Conservation (phyloP, 108 stramenopile genomes). For the Pseudonitzschia multistriata region DNA sequence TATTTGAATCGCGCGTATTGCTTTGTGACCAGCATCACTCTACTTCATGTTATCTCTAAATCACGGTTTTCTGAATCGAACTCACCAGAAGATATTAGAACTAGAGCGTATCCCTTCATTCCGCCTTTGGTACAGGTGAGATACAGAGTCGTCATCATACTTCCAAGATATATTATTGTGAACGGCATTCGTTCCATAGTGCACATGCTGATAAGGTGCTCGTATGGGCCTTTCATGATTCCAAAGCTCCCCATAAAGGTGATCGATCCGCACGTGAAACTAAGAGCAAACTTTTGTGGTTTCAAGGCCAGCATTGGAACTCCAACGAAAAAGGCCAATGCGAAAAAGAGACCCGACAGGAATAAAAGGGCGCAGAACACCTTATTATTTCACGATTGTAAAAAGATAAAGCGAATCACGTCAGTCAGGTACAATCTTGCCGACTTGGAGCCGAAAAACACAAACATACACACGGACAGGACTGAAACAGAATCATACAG, state of each 20-base stretch:
- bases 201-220: conserved; percentile 74
- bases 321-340: conserved; percentile 89
- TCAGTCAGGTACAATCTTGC: background rate
- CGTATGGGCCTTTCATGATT: conserved; percentile 81
- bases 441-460: too few relatives aligned
- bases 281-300: conserved; percentile 94
- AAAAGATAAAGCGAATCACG: background rate
- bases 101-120: conserved; percentile 70
- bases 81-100: conserved; percentile 51
- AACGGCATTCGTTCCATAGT: conserved; percentile 71
- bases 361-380: conserved; percentile 76
- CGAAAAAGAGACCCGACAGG: conserved; percentile 84
- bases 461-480: too few relatives aligned
- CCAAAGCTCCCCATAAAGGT: conserved; percentile 90
- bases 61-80: background rate
- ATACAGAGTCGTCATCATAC: conserved; percentile 77
- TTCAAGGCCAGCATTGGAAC: conserved; percentile 79
- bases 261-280: conserved; percentile 91
- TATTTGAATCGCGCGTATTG: background rate
- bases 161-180: conserved; percentile 72
- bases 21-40: background rate
- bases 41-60: background rate
- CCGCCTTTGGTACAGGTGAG: conserved; percentile 79
- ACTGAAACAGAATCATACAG: background rate
- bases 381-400: conserved; percentile 19